A percentile compares a stretch with the other conserved stretches of the same genome.
These are phyloP conservation scores for Moesziomyces parantarcticus DNA, from an alignment of 1,284 basidiomycete species.

Conservation along the genomic window DNA sequence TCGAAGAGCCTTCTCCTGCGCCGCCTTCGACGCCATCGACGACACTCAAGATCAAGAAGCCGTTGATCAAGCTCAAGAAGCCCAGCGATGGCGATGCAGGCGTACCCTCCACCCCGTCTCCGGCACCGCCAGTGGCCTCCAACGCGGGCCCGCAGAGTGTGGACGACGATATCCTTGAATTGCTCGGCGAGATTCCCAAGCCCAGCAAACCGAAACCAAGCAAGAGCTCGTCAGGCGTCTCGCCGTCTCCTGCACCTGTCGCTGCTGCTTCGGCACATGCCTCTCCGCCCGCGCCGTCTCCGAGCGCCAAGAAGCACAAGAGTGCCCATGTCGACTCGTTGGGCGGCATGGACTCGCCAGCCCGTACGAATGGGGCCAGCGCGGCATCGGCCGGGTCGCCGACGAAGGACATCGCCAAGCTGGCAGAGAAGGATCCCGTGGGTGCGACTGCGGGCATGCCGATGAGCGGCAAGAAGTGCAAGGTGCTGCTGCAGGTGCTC, in stretches of 20 bases:
- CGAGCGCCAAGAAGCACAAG: conserved; percentile 26
- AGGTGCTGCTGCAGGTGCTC: conserved; percentile 77
- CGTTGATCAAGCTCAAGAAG: conserved; percentile 51
- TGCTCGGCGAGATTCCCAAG: conserved; percentile 41
- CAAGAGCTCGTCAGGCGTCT: conserved; percentile 6
- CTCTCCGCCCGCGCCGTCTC: conserved; percentile 15
- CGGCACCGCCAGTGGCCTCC: conserved; percentile 7
- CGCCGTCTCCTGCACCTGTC: conserved; percentile 18
- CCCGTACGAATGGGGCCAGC: conserved; percentile 7
- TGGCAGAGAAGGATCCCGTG: conserved; percentile 48
- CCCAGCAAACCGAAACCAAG: conserved; percentile 27
- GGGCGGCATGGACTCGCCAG: too few relatives aligned
- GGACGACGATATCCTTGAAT: conserved; percentile 46
- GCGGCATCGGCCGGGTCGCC: conserved; percentile 15
- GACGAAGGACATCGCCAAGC: conserved; percentile 32
- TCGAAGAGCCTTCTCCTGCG: conserved; percentile 7
- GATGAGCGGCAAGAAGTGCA: conserved; percentile 74
- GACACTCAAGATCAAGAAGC: conserved; percentile 45
- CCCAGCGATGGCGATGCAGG: conserved; percentile 18
- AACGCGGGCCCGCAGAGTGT: conserved; percentile 24
- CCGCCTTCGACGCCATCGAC: conserved; percentile 13
- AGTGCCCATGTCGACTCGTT: not conserved
- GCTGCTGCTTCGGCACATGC: conserved; percentile 7
- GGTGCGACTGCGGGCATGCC: conserved; percentile 48
- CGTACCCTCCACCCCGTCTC: conserved; percentile 7